Percentiles rank a stretch among this genome's conserved stretches.
phyloP scores from a whole-genome alignment of 306 rosid species.

The Glycine latifolia region DNA sequence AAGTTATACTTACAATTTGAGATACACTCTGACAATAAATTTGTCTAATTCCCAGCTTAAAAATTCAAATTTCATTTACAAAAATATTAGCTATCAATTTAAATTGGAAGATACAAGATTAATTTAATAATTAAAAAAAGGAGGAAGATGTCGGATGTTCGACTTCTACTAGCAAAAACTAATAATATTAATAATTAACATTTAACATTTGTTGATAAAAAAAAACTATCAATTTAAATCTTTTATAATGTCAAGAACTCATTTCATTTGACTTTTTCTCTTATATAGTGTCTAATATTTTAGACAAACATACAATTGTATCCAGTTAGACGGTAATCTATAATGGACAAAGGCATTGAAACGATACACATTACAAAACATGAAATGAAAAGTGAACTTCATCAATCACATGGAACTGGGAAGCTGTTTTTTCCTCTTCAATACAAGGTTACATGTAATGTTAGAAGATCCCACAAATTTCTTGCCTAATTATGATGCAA shows the following conservation, averaged over 20 bases:
- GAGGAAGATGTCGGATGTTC: too few relatives aligned
- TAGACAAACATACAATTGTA: too few relatives aligned
- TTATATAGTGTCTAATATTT: neutral
- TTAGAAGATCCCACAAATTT: conserved; percentile 38
- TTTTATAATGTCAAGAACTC: neutral
- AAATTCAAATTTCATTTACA: too few relatives aligned
- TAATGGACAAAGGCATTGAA: neutral
- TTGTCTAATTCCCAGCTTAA: too few relatives aligned
- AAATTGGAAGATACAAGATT: too few relatives aligned
- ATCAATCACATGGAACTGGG: conserved; percentile 36
- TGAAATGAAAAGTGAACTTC: conserved; percentile 13
- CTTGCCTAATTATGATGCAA: conserved; percentile 20
- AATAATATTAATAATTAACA: too few relatives aligned
- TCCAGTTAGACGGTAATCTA: neutral
- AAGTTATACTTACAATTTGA: too few relatives aligned
- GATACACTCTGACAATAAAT: too few relatives aligned
- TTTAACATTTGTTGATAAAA: too few relatives aligned
- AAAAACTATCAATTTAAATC: neutral
- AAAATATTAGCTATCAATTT: too few relatives aligned
- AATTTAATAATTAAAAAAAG: too few relatives aligned
- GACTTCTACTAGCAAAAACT: too few relatives aligned
- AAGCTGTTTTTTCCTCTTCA: neutral
- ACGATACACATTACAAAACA: neutral
- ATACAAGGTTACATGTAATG: conserved; percentile 40
- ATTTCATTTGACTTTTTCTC: neutral